Base-by-base conservation (phyloP, 2,329 filamentous ascomycete species). In the Cryphonectria nitschkei region DNA sequence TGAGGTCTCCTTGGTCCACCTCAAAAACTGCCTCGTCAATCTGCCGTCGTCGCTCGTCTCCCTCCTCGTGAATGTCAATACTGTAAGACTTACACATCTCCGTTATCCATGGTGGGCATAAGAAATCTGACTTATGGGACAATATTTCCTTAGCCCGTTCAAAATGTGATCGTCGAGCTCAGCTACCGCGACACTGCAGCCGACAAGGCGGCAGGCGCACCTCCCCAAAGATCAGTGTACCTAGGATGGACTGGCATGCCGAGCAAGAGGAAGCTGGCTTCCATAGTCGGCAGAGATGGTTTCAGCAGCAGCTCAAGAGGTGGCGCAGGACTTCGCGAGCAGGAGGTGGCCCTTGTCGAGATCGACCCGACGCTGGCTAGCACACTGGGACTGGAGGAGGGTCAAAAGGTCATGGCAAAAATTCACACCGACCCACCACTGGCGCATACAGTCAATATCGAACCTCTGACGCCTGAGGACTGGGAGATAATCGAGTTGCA, bases 401-500 rank as follows among this genome's bases (percentile, higher is more conserved):
- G 94, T 65, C 92, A 95, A 78, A 97, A 93, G 82, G 89, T 95
- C 78, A 86, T 84, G 74, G 84, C 84, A 63, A 86, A 83, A 50
- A 86, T 99, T 74, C 96, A 99, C 80, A 83, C 98, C 74, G 94
- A 99, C 79, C 95, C 95, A 65, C 94, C 95, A 2, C 83, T 96
- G 74, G 94, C 94, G 65, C 94, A 98, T 80, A 98, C 95, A 1
- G 92, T 99, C 80, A 94, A 98, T 79, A 98, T 99, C 76, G 97
- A 99, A 80, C 96, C 96, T 46, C 82, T 98, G 76, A 98, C 96
- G 0, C 90, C 95, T 1, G 94, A 97, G 71, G 96, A 99, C 79
- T 99, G 96, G 96, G 96, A 99, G 82, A 97, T 98, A 77, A 98
- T 99, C 76, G 96, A 99, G 81, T 85, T 99, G 1, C 96, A 99